Evolutionary conservation across 2,329 filamentous ascomycete genomes (phyloP).

Genomic region (Fusarium nanum): DNA sequence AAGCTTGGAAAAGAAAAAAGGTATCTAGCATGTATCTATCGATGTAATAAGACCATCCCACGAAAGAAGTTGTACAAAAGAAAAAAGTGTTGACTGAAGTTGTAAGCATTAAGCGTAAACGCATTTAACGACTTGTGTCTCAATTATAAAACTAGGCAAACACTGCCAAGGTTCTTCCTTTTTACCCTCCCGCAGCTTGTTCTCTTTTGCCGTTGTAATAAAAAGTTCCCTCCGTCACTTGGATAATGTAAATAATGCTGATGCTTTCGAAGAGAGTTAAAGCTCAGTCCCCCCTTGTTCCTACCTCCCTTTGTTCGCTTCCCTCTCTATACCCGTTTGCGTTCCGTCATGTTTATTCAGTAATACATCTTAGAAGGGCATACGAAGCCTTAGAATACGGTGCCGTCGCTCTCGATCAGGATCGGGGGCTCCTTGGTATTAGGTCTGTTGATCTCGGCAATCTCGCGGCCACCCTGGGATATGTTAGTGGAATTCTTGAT

Average conservation of each 20-base stretch:
- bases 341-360: constrained; percentile 39
- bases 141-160: constrained; percentile 40
- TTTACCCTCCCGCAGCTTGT: constrained; percentile 27
- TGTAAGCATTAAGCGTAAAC: constrained; percentile 20
- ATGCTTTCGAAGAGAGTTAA: constrained; percentile 36
- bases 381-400: constrained; percentile 77
- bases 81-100: background rate
- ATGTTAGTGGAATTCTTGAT: constrained; percentile 28
- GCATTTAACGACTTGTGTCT: constrained; percentile 37
- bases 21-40: constrained; percentile 31
- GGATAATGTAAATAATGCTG: constrained; percentile 38
- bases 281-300: constrained; percentile 12
- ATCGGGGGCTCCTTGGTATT: constrained; percentile 98
- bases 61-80: background rate
- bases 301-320: background rate
- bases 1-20: constrained; percentile 17
- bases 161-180: constrained; percentile 31
- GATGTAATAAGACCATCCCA: constrained; percentile 31
- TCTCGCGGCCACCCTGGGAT: constrained; percentile 86
- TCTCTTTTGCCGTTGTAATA: constrained; percentile 25
- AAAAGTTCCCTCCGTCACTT: constrained; percentile 6
- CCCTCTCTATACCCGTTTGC: constrained; percentile 34
- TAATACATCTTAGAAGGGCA: constrained; percentile 34
- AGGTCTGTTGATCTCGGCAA: constrained; percentile 93
- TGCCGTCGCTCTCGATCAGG: constrained; percentile 95